Conservation (phyloP, 2,329 filamentous ascomycete species). For the Scedosporium aurantiacum region DNA sequence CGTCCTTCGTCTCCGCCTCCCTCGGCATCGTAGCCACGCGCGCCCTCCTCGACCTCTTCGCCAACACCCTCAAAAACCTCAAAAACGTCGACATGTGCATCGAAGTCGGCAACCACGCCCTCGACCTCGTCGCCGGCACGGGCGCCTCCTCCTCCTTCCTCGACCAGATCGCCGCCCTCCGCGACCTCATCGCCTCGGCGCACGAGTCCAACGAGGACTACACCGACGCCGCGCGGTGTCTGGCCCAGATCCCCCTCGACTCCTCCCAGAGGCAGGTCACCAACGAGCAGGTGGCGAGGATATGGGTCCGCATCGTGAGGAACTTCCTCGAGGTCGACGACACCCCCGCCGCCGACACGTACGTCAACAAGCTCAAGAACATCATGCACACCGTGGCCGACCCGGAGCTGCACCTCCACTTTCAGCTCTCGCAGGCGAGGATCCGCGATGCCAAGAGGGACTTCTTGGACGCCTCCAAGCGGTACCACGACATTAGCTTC, state of each 20-base stretch:
- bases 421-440: slow-evolving; percentile 82
- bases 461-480: slow-evolving; percentile 77
- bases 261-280: slow-evolving; percentile 75
- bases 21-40: slow-evolving; percentile 69
- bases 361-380: slow-evolving; percentile 92
- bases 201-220: slow-evolving; percentile 76
- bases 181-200: slow-evolving; percentile 71
- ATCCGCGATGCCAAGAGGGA: slow-evolving; percentile 84
- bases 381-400: slow-evolving; percentile 71
- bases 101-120: slow-evolving; percentile 62
- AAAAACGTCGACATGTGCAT: slow-evolving; percentile 57
- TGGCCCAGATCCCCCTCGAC: slow-evolving; percentile 81
- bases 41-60: slow-evolving; percentile 56
- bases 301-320: slow-evolving; percentile 90
- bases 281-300: slow-evolving; percentile 67
- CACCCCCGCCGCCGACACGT: slow-evolving; percentile 70
- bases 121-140: slow-evolving; percentile 52
- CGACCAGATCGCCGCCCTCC: slow-evolving; percentile 71
- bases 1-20: slow-evolving; percentile 55
- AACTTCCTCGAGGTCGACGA: slow-evolving; percentile 93
- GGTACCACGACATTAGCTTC: slow-evolving; percentile 81
- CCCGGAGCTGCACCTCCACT: slow-evolving; percentile 66
- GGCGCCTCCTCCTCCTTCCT: slow-evolving; percentile 53
- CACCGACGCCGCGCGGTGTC: slow-evolving; percentile 58
- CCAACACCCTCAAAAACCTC: slow-evolving; percentile 49